Evolutionary conservation across 108 stramenopile species (phyloP).

Genomic region (Nannochloropsis gaditana): DNA sequence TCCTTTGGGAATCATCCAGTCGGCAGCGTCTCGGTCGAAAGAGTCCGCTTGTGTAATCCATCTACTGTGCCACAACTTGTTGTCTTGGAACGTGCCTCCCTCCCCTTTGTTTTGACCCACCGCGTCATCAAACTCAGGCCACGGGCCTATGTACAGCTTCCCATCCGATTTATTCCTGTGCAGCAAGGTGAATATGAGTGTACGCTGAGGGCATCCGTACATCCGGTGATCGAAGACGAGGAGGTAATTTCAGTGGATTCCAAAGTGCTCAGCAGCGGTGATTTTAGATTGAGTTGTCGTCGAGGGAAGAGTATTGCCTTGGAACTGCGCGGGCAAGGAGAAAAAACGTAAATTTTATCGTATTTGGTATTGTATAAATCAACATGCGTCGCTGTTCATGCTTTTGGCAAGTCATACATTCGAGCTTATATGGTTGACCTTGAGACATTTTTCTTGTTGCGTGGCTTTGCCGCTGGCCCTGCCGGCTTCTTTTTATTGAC

Average conservation of each 20-base stretch:
- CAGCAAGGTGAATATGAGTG: not conserved
- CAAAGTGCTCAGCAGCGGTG: too few species aligned
- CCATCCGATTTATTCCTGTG: not conserved
- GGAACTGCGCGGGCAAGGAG: constrained; percentile 1
- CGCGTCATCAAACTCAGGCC: not conserved
- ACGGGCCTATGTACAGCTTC: not conserved
- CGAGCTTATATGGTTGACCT: too few species aligned
- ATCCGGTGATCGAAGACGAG: not conserved
- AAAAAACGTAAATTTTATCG: not conserved
- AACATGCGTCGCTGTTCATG: too few species aligned
- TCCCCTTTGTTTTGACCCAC: constrained; percentile 12
- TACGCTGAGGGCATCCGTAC: not conserved
- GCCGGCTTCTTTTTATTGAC: too few species aligned
- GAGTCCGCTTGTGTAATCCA: not conserved
- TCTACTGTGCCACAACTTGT: not conserved
- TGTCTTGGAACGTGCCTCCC: constrained; percentile 2
- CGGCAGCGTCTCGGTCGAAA: not conserved
- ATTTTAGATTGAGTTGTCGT: not conserved
- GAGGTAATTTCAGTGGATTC: not conserved
- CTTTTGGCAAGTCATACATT: too few species aligned
- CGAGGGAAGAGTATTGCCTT: not conserved
- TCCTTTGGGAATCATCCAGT: not conserved
- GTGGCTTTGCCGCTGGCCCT: too few species aligned
- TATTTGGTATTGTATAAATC: too few species aligned
- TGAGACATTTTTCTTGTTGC: too few species aligned